These are phyloP conservation scores for Candolleomyces aberdarensis DNA, from an alignment of 768 basidiomycete genomes.

Conservation along the genomic window DNA sequence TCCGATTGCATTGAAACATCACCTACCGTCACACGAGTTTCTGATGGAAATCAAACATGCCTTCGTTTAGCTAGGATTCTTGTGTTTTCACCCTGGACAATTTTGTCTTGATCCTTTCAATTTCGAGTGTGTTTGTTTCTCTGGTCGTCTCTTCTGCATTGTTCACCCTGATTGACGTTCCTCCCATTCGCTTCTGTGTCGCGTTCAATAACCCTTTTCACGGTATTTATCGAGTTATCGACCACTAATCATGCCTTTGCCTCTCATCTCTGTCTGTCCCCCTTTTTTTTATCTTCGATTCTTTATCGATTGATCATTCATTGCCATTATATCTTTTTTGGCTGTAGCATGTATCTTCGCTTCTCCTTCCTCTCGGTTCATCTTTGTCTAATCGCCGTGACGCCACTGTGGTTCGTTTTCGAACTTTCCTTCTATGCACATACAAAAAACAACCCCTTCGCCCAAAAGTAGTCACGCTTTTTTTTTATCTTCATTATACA, in stretches of 20 bases:
- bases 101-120: not conserved
- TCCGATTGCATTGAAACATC: constrained; percentile 2
- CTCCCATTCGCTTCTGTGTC: not conserved
- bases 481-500: not conserved
- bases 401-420: constrained; percentile 5
- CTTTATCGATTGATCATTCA: not conserved
- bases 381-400: constrained; percentile 3
- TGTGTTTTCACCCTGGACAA: not conserved
- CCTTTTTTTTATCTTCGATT: not conserved
- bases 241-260: not conserved
- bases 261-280: not conserved
- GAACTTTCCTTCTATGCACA: constrained; percentile 3
- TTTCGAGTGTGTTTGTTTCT: not conserved
- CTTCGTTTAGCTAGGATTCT: not conserved
- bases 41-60: constrained; percentile 1
- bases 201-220: not conserved
- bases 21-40: not conserved
- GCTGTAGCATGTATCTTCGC: constrained; percentile 5
- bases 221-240: not conserved
- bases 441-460: not conserved
- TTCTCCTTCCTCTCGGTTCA: constrained; percentile 7
- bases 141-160: not conserved
- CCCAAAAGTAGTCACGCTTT: constrained; percentile 9
- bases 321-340: constrained; percentile 7
- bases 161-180: not conserved